Base-by-base conservation (phyloP, 2,329 filamentous ascomycete genomes). In the Decorospora gaudefroyi region DNA sequence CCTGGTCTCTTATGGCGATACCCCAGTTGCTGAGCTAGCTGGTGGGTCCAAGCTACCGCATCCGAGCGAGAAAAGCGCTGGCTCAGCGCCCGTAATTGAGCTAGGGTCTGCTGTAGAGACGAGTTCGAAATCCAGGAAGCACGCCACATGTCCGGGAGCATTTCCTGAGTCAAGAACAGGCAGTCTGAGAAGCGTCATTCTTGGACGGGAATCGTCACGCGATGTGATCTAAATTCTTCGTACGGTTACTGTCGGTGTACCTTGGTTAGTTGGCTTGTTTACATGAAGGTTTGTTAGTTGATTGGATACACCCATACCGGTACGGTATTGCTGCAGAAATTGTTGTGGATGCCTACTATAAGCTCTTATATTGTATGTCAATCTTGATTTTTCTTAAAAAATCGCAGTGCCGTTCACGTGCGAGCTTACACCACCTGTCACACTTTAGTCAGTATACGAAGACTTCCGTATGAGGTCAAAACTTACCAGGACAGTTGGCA, bases 401-500 rank as follows among this genome's bases (percentile, higher is more conserved):
- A 75, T 69, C 1, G 72, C 73, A 4, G 62, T 70, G 0, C 73
- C 73, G 38, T 75, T 74, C 8, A 75, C 72, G 51, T 75, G 72
- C 8, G 70, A 70, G 36, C 67, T 64, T 4, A 76, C 72, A 25
- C 72, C 73, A 34, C 66, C 67, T 64, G 31, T 36, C n/a, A 4
- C 28, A n/a, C 21, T 12, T 22, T 19, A 5, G 33, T 51, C 33
- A 35, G 42, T 15, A 49, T 42, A 33, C 7, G 12, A 10, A 34
- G 1, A 28, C 35, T 17, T 25, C 1, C 7, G 6, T 6, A 11
- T 1, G 0, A 26, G 11, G 4, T 6, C 0, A n/a, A 7, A 34
- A 54, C 60, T 39, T 60, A 65, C 81, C 78, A 4, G 77, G 76
- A 30, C 81, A 76, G 59, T 85, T 84, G 22, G 83, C 67, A 0